Evolutionary conservation across 306 rosid species (phyloP), one percentile per base, ranked within the genome.

Genomic region (Castanea sativa): DNA sequence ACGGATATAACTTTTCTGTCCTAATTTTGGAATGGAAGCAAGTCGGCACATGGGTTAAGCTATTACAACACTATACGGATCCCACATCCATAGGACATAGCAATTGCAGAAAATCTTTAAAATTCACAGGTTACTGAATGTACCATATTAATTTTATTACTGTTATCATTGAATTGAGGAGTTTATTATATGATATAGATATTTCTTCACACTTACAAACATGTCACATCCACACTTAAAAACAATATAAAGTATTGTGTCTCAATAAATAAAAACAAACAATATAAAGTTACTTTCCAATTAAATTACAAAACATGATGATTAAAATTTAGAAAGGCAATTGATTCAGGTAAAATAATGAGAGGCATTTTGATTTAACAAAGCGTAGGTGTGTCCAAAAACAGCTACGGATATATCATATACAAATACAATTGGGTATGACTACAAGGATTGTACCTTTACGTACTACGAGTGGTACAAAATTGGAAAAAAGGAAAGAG

Each of bases 1-100:
- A 88, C 88, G 85, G 86, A 77, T 73, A 86, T 35, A 74, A 69
- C 53, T 75, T 76, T 73, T 74, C 76, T 80, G 45, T 57, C 59
- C 18, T 72, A 32, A 71, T 82, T 65, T 56, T 12, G 73, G 33
- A 70, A 19, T 70, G 71, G 71, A 75, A 38, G 73, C 18, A 78
- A 65, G 55, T 14, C 79, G 68, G 45, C 45, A 41, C 45, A 41
- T 41, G 69, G 69, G 78, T 76, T 82, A 73, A 80, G 86, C 79
- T 15, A 52, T 51, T 71, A 75, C 68, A 23, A 16, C 70, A 29
- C 14, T 14, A 64, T 18, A 29, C 3, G 30, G 30, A 57, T 57
- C 41, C 55, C 83, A 73, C 58, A 53, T 73, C 60, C 63, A 43
- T 41, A 57, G 27, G 79, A 75, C 9, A 35, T 5, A 78, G 71